Evolutionary conservation across 2,329 filamentous ascomycete genomes (phyloP), one percentile per base, ranked within the genome.

Genomic region (Ustilaginoidea virens): DNA sequence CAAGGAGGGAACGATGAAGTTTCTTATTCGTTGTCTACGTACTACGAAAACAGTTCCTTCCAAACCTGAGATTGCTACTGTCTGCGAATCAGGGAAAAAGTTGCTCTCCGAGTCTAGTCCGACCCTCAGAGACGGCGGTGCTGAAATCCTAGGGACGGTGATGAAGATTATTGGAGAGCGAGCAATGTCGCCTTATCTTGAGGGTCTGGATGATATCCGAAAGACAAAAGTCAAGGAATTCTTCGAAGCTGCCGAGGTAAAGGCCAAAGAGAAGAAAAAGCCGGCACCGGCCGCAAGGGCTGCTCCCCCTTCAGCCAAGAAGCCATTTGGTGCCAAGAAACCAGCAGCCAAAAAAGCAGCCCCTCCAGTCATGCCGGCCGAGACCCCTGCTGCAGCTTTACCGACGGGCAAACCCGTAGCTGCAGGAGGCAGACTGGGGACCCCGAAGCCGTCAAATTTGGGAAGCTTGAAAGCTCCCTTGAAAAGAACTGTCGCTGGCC

Each of bases 121-220:
- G 42, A 76, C 69, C 3, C 71, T 92, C 34, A 74, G 90, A 54
- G 78, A 87, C 27, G 85, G 83, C 17, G 90, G 86, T 50, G 86
- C 86, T 10, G 90, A 98, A 52, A 75, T 90, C 19, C 61, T 98
- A 3, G 90, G 92, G 38, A 93, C 86, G 0, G 55, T 98, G 28
- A 96, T 94, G 90, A 98, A 96, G 59, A 96, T 98, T 31, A 81
- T 96, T 59, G 87, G 90, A 23, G 92, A 98, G 53, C 74, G 90
- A 33, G 81, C 81, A 29, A 98, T 98, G 90, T 83, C 80, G 24
- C 79, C 82, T 7, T 80, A 92, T 49, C 59, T 98, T 11, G 87
- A 94, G 38, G 83, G 83, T 3, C 63, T 98, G 3, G 90, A 98
- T 47, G 90, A 98, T 15, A 96, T 96, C 40, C 73, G 86, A 36